phyloP scores from a whole-genome alignment of 441 rosid species.

The Bocquillonia castaneifolia region DNA sequence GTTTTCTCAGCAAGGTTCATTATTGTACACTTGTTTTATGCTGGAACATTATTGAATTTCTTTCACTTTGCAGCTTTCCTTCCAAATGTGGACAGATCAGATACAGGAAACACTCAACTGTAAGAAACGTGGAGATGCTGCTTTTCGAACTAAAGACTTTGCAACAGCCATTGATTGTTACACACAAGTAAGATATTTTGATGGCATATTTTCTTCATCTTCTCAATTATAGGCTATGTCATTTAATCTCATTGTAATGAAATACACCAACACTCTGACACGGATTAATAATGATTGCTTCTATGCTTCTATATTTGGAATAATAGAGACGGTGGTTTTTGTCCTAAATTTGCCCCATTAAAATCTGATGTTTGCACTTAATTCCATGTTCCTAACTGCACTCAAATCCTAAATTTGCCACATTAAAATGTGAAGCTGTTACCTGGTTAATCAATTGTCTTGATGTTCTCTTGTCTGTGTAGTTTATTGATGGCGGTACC shows the following conservation, averaged over 20 bases:
- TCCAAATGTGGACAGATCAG: constrained; percentile 90
- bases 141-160: constrained; percentile 72
- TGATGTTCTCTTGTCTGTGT: constrained; percentile 1
- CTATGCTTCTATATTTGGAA: neutral
- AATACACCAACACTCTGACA: neutral
- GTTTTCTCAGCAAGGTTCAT: constrained; percentile 7
- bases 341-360: neutral
- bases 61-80: constrained; percentile 64
- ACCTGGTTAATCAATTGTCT: neutral
- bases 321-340: too few relatives aligned
- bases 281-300: neutral
- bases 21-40: neutral
- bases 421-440: neutral
- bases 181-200: constrained; percentile 51
- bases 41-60: constrained; percentile 1
- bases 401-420: neutral
- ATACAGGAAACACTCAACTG: constrained; percentile 82
- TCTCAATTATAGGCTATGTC: neutral
- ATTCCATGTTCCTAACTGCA: neutral
- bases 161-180: constrained; percentile 65
- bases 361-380: neutral
- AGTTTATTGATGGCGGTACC: constrained; percentile 91
- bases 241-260: neutral
- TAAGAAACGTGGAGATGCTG: constrained; percentile 79
- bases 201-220: neutral